Percentiles rank a stretch among this genome's conserved stretches.
These are phyloP conservation scores for Cairneyella variabilis DNA, from an alignment of 495 filamentous ascomycete species.

Conservation along the genomic window DNA sequence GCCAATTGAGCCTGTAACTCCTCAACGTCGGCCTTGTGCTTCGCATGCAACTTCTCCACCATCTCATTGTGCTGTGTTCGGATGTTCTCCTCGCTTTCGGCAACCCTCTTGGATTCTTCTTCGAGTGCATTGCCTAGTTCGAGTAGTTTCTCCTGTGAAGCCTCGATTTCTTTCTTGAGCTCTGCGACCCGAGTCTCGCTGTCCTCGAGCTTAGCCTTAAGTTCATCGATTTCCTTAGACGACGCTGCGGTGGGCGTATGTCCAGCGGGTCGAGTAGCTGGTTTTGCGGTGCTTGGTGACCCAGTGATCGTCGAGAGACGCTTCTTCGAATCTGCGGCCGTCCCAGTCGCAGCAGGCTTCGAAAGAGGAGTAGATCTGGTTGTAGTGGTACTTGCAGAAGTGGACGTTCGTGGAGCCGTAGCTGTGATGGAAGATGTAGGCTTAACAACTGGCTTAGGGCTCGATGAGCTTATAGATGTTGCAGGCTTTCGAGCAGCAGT, in stretches of 20 bases:
- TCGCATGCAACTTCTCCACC: conserved; percentile 30
- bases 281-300: conserved; percentile 29
- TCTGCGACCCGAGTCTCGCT: conserved; percentile 34
- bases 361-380: conserved; percentile 28
- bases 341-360: conserved; percentile 31
- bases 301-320: conserved; percentile 39
- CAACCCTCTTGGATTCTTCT: conserved; percentile 18
- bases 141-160: conserved; percentile 25
- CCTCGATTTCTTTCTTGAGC: conserved; percentile 37
- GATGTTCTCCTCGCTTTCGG: conserved; percentile 21
- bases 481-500: conserved; percentile 21
- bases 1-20: conserved; percentile 27
- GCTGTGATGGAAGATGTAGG: conserved; percentile 29
- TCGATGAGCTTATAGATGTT: conserved; percentile 33
- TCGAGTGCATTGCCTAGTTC: conserved; percentile 24
- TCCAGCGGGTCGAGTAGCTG: conserved; percentile 26
- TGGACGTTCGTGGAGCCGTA: not conserved
- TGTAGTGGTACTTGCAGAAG: conserved; percentile 20
- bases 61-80: conserved; percentile 20
- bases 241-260: conserved; percentile 31
- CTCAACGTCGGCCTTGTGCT: conserved; percentile 34
- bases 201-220: conserved; percentile 45
- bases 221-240: conserved; percentile 45
- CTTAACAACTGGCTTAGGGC: conserved; percentile 37
- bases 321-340: conserved; percentile 44